These are phyloP conservation scores for Toxicodendron radicans DNA, from an alignment of 345 rosid species.

Conservation along the genomic window DNA sequence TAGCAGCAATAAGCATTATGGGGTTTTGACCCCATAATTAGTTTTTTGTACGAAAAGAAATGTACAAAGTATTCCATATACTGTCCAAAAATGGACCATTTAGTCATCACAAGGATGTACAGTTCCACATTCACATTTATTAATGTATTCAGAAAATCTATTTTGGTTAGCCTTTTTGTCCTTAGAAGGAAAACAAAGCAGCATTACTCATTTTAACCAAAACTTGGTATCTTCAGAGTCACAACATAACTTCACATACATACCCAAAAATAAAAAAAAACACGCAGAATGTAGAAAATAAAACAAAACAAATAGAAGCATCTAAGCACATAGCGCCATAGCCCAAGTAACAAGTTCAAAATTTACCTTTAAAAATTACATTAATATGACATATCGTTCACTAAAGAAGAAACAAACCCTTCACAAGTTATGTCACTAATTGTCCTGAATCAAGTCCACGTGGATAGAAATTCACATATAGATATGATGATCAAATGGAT, in stretches of 20 bases:
- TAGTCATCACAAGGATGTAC: neutral
- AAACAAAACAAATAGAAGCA: too few species aligned
- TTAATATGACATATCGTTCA: too few species aligned
- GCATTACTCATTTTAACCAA: neutral
- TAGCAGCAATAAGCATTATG: neutral
- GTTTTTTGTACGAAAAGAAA: neutral
- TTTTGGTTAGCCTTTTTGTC: neutral
- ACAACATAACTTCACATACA: too few species aligned
- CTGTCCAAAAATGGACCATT: neutral
- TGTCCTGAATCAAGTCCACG: too few species aligned
- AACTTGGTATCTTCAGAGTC: neutral
- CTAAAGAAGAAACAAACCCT: too few species aligned
- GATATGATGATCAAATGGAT: too few species aligned
- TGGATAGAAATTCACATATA: too few species aligned
- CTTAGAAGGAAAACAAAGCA: neutral
- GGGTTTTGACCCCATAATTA: neutral
- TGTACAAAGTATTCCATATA: neutral
- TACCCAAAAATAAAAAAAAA: too few species aligned
- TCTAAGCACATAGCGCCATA: too few species aligned
- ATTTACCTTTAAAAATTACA: neutral
- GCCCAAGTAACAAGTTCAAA: neutral
- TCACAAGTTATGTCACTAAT: too few species aligned
- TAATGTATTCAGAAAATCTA: neutral
- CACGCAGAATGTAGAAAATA: too few species aligned
- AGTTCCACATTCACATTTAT: neutral